Base-by-base conservation (phyloP, 1,284 basidiomycete genomes). In the Limonomyces culmigenus region DNA sequence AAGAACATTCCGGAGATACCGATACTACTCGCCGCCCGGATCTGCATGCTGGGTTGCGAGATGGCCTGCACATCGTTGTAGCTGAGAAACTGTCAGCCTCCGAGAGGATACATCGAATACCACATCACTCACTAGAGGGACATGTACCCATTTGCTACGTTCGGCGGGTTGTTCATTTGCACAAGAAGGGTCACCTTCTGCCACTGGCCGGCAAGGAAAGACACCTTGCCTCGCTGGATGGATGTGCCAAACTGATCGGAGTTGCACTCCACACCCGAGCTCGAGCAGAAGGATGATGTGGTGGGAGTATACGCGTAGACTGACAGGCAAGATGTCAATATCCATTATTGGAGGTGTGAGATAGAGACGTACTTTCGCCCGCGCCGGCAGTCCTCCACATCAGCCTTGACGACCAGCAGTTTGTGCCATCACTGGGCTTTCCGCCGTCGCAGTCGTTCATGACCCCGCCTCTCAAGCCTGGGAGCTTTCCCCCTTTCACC, bases 271-370 rank as follows among this genome's bases (percentile, higher is more conserved):
- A 56, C 39, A 25, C 41, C 27, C 32, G 34, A 27, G 15, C 36
- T 39, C 15, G 38, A 23, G 38, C 55, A 57, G 21, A 56, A 42
- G 17, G 53, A 51, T 43, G 69, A 65, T 2, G 67, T 50, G 2
- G 61, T 57, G 5, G 67, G 67, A 34, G 74, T 67, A 44, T 77
- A 76, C 5, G 70, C 70, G 48, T 77, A 77, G 3, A 68, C 74
- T 81, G 34, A 29, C 36, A 39, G 39, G 27, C 34, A 31, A 2
- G 32, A 41, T n/a, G 25, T 35, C 18, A 37, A 14, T 31, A 38
- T 37, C 21, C 32, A 39, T 13, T 38, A 32, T 19, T 16, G 12
- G 20, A 29, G 29, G 21, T 20, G 21, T 21, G 25, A 42, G 15
- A 2, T 45, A 49, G 29, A 8, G 23, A 8, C 8, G 23, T 37